Evolutionary conservation across 169 alveolate species (phyloP).

Genomic region (Plasmodium gonderi): DNA sequence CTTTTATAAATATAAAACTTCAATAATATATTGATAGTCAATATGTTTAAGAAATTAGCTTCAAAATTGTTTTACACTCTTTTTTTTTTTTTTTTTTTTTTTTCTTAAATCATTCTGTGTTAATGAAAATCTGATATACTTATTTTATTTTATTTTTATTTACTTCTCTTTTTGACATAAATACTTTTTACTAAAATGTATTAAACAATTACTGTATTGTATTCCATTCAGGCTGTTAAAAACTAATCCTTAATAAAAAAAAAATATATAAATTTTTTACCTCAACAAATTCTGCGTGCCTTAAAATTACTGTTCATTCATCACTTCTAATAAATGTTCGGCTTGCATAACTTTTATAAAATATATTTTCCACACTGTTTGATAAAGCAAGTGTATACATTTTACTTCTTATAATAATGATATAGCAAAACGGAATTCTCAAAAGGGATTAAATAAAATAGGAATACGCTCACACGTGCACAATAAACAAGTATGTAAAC

Average conservation of each 20-base stretch:
- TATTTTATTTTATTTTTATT: not conserved
- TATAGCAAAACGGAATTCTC: not conserved
- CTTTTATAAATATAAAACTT: not conserved
- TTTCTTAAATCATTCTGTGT: not conserved
- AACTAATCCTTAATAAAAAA: not conserved
- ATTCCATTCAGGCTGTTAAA: not conserved
- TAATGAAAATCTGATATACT: not conserved
- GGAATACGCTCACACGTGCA: not conserved
- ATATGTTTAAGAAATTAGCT: not conserved
- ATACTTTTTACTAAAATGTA: not conserved
- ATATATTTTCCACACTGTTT: not conserved
- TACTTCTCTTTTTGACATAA: not conserved
- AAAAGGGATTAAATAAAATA: not conserved
- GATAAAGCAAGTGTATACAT: not conserved
- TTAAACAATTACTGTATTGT: not conserved
- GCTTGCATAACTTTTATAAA: not conserved
- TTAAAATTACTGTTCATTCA: conserved; percentile 2
- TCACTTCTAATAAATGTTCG: not conserved
- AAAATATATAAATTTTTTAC: not conserved
- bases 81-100: not conserved
- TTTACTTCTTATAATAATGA: not conserved
- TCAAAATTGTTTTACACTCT: not conserved
- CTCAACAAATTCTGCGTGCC: not conserved
- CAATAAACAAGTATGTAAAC: not conserved
- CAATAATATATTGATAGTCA: not conserved